These are phyloP conservation scores for Sordaria brevicollis DNA, from an alignment of 495 filamentous ascomycete species.

Conservation along the genomic window DNA sequence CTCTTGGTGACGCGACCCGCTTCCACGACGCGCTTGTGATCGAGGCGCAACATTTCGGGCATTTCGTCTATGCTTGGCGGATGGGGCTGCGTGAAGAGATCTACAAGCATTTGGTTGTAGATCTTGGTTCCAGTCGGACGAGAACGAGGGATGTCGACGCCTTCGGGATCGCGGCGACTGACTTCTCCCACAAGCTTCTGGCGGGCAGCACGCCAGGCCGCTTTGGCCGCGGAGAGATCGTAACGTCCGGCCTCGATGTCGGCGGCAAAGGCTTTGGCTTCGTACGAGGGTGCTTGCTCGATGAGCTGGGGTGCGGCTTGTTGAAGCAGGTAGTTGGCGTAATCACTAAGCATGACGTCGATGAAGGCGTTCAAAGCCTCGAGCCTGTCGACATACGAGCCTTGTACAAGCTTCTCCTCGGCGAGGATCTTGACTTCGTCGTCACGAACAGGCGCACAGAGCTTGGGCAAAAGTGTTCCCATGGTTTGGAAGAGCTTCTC, in stretches of 20 bases:
- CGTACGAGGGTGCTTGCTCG: conserved; percentile 70
- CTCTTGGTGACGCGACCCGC: conserved; percentile 60
- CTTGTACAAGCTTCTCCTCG: conserved; percentile 54
- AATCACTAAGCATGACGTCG: conserved; percentile 86
- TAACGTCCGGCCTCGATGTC: conserved; percentile 49
- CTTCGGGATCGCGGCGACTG: conserved; percentile 61
- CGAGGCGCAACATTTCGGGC: conserved; percentile 81
- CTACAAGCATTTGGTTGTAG: conserved; percentile 66
- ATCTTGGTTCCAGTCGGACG: conserved; percentile 57
- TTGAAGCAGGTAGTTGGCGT: conserved; percentile 87
- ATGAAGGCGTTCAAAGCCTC: conserved; percentile 77
- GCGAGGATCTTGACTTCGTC: conserved; percentile 69
- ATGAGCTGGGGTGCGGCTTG: conserved; percentile 72
- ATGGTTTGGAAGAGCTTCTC: conserved; percentile 89
- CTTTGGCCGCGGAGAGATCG: conserved; percentile 52
- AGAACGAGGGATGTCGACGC: conserved; percentile 41
- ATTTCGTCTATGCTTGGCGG: conserved; percentile 47
- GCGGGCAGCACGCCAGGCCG: conserved; percentile 63
- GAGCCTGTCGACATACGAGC: conserved; percentile 74
- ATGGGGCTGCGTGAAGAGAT: conserved; percentile 40
- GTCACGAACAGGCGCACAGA: conserved; percentile 88
- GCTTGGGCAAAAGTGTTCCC: conserved; percentile 75
- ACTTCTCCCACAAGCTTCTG: conserved; percentile 61
- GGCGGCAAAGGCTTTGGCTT: conserved; percentile 64
- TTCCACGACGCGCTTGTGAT: conserved; percentile 55